A percentile compares a stretch with the other conserved stretches of the same genome.
These are phyloP conservation scores for Gryganskiella cystojenkinii DNA, from an alignment of 192 early-diverging fungal genomes.

Conservation along the genomic window DNA sequence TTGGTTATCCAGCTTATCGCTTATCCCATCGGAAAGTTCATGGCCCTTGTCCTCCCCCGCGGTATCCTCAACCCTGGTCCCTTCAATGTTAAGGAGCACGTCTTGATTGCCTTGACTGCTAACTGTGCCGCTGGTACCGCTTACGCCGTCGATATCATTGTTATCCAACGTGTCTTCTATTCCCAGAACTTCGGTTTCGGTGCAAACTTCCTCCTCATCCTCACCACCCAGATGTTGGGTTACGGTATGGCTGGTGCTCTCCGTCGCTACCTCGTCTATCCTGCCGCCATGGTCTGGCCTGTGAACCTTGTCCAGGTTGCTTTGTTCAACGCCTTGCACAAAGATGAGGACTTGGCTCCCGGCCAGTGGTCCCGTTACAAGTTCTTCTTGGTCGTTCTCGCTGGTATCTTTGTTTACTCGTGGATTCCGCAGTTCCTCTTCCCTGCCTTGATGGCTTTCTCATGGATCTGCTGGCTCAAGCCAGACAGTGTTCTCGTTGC, in stretches of 20 bases:
- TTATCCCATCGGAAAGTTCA: conserved; percentile 16
- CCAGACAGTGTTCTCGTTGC: conserved; percentile 2
- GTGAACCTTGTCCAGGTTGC: conserved; percentile 65
- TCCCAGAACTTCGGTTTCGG: conserved; percentile 59
- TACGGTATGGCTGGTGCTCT: conserved; percentile 77
- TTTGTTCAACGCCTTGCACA: conserved; percentile 52
- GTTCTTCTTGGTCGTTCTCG: conserved; percentile 52
- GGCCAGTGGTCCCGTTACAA: conserved; percentile 23
- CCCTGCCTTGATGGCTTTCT: conserved; percentile 10
- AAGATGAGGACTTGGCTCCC: conserved; percentile 23
- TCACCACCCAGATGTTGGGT: conserved; percentile 67
- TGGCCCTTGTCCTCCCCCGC: conserved; percentile 64
- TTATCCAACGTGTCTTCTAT: conserved; percentile 65
- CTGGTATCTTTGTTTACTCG: conserved; percentile 56
- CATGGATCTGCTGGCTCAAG: conserved; percentile 17
- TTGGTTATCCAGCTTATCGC: conserved; percentile 31
- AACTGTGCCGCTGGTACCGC: conserved; percentile 55
- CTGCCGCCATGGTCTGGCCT: conserved; percentile 88
- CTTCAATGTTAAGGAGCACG: conserved; percentile 74
- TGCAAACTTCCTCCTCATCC: conserved; percentile 58
- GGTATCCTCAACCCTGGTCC: conserved; percentile 14
- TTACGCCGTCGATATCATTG: conserved; percentile 64
- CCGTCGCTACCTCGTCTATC: conserved; percentile 82
- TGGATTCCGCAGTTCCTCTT: conserved; percentile 57
- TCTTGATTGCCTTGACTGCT: conserved; percentile 61